Conservation (phyloP, 1,139 yeast species). For the Debaryomyces sp. region DNA sequence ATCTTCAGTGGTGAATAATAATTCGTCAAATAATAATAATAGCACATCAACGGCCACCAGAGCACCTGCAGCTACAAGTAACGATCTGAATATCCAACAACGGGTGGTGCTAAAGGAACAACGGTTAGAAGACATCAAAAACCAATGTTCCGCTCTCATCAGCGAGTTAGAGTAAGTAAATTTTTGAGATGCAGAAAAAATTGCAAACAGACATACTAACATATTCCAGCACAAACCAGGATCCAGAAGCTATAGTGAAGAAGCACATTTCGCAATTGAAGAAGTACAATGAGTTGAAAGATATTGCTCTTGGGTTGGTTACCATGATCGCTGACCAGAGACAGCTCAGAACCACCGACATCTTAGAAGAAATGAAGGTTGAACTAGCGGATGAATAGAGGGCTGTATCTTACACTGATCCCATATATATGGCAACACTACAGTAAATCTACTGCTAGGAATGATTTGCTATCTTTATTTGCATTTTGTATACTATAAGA, state of each 20-base stretch:
- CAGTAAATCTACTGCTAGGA: background rate
- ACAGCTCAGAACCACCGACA: constrained; percentile 41
- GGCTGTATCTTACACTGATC: background rate
- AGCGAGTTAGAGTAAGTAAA: constrained; percentile 33
- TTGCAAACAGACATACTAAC: constrained; percentile 10
- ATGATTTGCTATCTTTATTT: background rate
- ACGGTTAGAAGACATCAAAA: constrained; percentile 35
- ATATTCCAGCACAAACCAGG: constrained; percentile 20
- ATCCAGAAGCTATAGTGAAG: constrained; percentile 41
- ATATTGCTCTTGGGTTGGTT: constrained; percentile 51
- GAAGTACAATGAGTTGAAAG: constrained; percentile 52
- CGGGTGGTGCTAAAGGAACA: constrained; percentile 23
- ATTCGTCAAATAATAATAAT: background rate
- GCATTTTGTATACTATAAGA: background rate
- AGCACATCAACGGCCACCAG: constrained; percentile 1
- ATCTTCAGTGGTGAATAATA: background rate
- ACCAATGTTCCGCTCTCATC: constrained; percentile 37
- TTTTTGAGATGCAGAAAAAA: background rate
- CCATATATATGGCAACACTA: background rate
- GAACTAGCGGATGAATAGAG: constrained; percentile 19
- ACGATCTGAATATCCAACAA: constrained; percentile 12
- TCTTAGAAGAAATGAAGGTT: constrained; percentile 38
- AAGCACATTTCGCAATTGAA: constrained; percentile 46
- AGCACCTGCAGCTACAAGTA: background rate
- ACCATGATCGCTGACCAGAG: constrained; percentile 55